These are phyloP conservation scores for Penicillium robsamsonii DNA, from an alignment of 495 filamentous ascomycete species.

Conservation along the genomic window DNA sequence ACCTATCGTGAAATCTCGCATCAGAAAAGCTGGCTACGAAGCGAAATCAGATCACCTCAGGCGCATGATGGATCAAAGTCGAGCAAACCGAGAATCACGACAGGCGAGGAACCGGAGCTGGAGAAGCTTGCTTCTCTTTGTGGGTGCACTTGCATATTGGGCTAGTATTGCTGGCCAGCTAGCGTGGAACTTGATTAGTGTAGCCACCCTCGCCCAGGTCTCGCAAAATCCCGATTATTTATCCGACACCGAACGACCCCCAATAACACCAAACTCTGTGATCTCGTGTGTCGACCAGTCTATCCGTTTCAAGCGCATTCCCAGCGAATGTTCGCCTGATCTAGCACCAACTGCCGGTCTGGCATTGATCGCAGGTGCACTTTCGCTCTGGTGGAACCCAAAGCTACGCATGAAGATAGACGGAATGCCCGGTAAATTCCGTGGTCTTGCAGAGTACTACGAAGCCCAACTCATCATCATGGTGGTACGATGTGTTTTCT, in stretches of 20 bases:
- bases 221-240: slow-evolving; percentile 15
- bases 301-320: slow-evolving; percentile 21
- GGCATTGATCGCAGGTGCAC: slow-evolving; percentile 51
- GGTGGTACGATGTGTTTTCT: slow-evolving; percentile 53
- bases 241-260: neutral
- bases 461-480: slow-evolving; percentile 63
- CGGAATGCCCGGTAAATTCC: slow-evolving; percentile 60
- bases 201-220: slow-evolving; percentile 19
- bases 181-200: slow-evolving; percentile 40
- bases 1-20: slow-evolving; percentile 59
- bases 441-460: slow-evolving; percentile 67
- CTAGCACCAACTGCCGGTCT: slow-evolving; percentile 40
- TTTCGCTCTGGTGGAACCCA: slow-evolving; percentile 77
- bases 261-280: slow-evolving; percentile 12
- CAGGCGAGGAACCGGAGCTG: slow-evolving; percentile 44
- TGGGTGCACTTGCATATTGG: slow-evolving; percentile 52
- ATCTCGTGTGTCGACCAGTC: slow-evolving; percentile 33
- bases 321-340: slow-evolving; percentile 30
- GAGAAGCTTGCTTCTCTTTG: slow-evolving; percentile 49
- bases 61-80: slow-evolving; percentile 66
- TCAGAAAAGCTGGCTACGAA: slow-evolving; percentile 67
- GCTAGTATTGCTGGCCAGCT: slow-evolving; percentile 47
- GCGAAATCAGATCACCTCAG: slow-evolving; percentile 76
- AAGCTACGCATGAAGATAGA: slow-evolving; percentile 61
- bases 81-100: slow-evolving; percentile 43